Base-by-base conservation (phyloP, 1,284 basidiomycete species). In the Pseudozyma pruni region DNA sequence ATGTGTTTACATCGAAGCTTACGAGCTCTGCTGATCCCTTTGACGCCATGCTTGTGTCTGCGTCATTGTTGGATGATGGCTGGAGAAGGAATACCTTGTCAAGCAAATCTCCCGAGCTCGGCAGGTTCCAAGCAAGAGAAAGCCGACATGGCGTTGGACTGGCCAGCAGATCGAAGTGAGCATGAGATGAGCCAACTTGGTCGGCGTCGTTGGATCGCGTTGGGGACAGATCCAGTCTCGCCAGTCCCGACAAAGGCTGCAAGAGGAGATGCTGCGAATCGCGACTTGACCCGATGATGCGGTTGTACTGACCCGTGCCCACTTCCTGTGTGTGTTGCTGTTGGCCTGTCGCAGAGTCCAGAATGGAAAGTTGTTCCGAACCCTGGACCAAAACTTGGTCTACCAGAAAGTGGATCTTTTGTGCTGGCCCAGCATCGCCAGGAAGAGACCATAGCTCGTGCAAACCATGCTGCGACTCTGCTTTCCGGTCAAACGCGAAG, bases 51-150 rank as follows among this genome's bases (percentile, higher is more conserved):
- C 27, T 17, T 37, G 40, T 19, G 9, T 23, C 16, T 7, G 16
- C 13, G 17, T 23, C 14, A 8, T 49, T 25, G 19, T 34, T 13
- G 4, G 17, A n/a, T 1, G 44, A 40, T 2, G 55, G 46, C 34
- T 60, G 54, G 8, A 59, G 11, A 3, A 60, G 53, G 19, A 64
- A 53, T 7, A 50, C 3, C 19, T 64, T 64, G n/a, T 63, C 57
- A 19, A 71, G 47, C 3, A 51, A 19, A 7, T 43, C 43, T 19
- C 62, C 62, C 3, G 62, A 42, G 8, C 31, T 46, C 5, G 55
- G 62, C 42, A 54, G 23, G 22, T 66, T 66, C 62, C 62, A 66
- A 14, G 46, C 20, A 3, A 66, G 62, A 40, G 17, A 20, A 16
- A 66, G 42, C 0, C 62, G 55, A 27, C 55, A 20, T 13, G 55